These are phyloP conservation scores for Penicillium pancosmium DNA, from an alignment of 495 filamentous ascomycete genomes.

Conservation along the genomic window DNA sequence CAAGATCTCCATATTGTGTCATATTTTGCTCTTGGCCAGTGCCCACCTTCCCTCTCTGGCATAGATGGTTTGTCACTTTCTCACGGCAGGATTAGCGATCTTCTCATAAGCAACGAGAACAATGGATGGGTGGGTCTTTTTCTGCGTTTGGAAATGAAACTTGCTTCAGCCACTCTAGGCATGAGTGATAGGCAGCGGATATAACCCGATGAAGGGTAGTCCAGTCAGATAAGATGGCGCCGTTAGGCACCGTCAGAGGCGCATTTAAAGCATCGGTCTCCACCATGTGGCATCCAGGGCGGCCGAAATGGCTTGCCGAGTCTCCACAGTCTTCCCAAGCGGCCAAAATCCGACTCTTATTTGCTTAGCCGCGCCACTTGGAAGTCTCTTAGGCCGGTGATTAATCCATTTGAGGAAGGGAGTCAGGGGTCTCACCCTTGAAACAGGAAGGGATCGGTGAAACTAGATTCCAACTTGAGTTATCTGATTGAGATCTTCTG, in stretches of 20 bases:
- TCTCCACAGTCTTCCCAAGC: slow-evolving; percentile 14
- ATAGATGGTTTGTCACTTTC: slow-evolving; percentile 7
- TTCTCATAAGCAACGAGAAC: slow-evolving; percentile 2
- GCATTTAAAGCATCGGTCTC: neutral
- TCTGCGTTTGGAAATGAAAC: neutral
- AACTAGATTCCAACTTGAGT: slow-evolving; percentile 1
- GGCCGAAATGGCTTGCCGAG: neutral
- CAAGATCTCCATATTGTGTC: slow-evolving; percentile 13
- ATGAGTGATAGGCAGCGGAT: neutral
- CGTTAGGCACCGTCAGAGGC: slow-evolving; percentile 1
- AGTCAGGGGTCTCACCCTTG: slow-evolving; percentile 1
- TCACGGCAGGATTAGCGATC: slow-evolving; percentile 12
- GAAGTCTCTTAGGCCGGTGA: neutral
- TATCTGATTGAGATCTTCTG: slow-evolving; percentile 20
- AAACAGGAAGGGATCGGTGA: slow-evolving; percentile 6
- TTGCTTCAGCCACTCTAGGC: slow-evolving; percentile 3
- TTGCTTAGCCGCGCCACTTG: slow-evolving; percentile 7
- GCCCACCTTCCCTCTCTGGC: slow-evolving; percentile 13
- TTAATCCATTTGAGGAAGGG: neutral
- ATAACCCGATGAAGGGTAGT: slow-evolving; percentile 6
- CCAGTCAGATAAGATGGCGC: neutral
- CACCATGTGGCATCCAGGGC: neutral
- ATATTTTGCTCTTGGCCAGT: slow-evolving; percentile 10
- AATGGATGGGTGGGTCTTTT: neutral
- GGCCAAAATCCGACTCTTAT: slow-evolving; percentile 1